phyloP scores from a whole-genome alignment of 352 stramenopile species.

The Pythium rishiriense region DNA sequence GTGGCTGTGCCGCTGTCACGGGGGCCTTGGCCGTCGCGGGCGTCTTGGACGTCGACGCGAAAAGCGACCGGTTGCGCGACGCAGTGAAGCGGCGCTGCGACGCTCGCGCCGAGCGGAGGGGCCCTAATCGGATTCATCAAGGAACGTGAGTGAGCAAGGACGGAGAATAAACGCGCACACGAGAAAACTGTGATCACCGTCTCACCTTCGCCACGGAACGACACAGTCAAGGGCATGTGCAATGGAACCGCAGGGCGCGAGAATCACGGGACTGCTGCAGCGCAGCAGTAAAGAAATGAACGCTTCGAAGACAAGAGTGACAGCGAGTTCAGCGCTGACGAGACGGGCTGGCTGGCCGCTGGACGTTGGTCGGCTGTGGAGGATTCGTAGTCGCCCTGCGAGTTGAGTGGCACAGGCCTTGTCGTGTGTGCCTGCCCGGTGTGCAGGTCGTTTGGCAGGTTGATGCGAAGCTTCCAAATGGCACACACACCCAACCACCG shows the following conservation, averaged over 20 bases:
- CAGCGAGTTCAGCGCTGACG: not conserved
- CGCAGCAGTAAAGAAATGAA: slow-evolving; percentile 26
- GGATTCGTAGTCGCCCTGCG: not conserved
- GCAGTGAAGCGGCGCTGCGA: slow-evolving; percentile 16
- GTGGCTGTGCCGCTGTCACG: not conserved
- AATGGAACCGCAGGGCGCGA: not conserved
- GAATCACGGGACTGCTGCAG: slow-evolving; percentile 18
- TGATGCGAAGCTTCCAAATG: not conserved
- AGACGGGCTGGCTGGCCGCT: not conserved
- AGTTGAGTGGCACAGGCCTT: no score
- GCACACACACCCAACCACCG: not conserved
- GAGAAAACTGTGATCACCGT: no score
- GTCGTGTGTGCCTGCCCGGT: not conserved
- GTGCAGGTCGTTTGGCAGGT: not conserved
- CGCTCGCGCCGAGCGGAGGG: slow-evolving; percentile 15
- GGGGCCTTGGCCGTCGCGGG: not conserved
- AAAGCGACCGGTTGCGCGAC: slow-evolving; percentile 4
- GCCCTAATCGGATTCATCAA: slow-evolving; percentile 6
- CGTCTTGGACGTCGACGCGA: not conserved
- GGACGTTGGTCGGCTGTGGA: not conserved
- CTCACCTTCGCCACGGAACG: slow-evolving; percentile 24
- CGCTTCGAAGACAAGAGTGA: not conserved
- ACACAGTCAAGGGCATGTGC: slow-evolving; percentile 21
- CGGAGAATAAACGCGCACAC: no score
- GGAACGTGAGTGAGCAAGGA: not conserved